Evolutionary conservation across 2,329 filamentous ascomycete species (phyloP).

Genomic region (Coniochaeta sp.): DNA sequence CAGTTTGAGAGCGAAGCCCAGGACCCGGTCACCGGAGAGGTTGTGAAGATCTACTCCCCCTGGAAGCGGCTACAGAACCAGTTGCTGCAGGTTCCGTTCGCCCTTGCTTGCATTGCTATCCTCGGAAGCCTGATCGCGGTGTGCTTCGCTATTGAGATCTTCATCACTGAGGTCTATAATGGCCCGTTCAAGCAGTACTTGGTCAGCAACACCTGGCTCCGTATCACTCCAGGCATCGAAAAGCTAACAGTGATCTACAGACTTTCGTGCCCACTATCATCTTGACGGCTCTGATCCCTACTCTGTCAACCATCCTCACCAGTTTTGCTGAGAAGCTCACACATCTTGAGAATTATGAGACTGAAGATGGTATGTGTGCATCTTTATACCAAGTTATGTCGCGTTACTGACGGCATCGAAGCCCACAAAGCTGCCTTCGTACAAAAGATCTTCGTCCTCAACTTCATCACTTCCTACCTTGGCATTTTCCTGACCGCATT

Average conservation of each 20-base stretch:
- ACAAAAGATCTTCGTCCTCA: slow-evolving; percentile 89
- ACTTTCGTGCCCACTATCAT: slow-evolving; percentile 84
- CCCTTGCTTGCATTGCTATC: slow-evolving; percentile 60
- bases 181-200: slow-evolving; percentile 82
- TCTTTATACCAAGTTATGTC: not conserved
- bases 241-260: slow-evolving; percentile 28
- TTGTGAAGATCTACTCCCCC: slow-evolving; percentile 66
- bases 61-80: slow-evolving; percentile 70
- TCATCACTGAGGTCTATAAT: slow-evolving; percentile 88
- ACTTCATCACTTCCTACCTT: slow-evolving; percentile 94
- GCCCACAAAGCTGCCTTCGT: slow-evolving; percentile 78
- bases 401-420: slow-evolving; percentile 21
- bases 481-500: slow-evolving; percentile 90
- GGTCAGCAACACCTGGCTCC: slow-evolving; percentile 38
- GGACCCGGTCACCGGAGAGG: slow-evolving; percentile 78
- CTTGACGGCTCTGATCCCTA: slow-evolving; percentile 72
- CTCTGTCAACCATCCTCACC: slow-evolving; percentile 69
- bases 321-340: slow-evolving; percentile 70
- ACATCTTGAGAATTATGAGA: slow-evolving; percentile 87
- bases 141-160: slow-evolving; percentile 90
- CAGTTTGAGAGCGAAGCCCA: slow-evolving; percentile 67
- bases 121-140: slow-evolving; percentile 77
- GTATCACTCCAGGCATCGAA: too few species aligned
- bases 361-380: slow-evolving; percentile 52
- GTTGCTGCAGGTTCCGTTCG: slow-evolving; percentile 77